Conservation (phyloP, 208 protist species). For the Kentomonas sorsogonicus region DNA sequence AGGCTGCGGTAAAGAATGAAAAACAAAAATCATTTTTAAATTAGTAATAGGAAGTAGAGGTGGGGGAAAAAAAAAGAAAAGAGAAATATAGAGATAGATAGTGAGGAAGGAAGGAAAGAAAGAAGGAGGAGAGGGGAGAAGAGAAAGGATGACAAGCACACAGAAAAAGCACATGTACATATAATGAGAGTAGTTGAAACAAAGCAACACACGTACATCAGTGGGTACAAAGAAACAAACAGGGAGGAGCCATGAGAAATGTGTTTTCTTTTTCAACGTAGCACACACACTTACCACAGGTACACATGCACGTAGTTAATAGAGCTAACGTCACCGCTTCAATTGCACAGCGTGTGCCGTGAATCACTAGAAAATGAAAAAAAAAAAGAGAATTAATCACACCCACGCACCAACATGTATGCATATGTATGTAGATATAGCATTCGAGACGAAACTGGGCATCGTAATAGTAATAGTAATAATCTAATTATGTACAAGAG, state of each 20-base stretch:
- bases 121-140: not conserved
- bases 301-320: no score
- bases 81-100: not conserved
- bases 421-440: not conserved
- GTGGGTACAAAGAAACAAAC: no score
- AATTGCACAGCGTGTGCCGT: no score
- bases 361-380: constrained; percentile 6
- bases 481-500: not conserved
- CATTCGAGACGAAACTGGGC: no score
- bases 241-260: no score
- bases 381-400: constrained; percentile 10
- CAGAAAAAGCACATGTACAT: no score
- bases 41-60: constrained; percentile 1
- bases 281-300: not conserved
- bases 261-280: no score
- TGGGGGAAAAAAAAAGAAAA: constrained; percentile 8
- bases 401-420: not conserved
- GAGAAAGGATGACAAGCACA: not conserved
- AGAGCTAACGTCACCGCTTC: no score
- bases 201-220: no score
- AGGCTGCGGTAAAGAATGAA: not conserved
- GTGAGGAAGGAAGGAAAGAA: constrained; percentile 4
- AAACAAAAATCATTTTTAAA: constrained; percentile 1
- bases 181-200: no score
- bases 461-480: constrained; percentile 1